Conservation (phyloP, 108 stramenopile species). For the Skeletonema grethae region DNA sequence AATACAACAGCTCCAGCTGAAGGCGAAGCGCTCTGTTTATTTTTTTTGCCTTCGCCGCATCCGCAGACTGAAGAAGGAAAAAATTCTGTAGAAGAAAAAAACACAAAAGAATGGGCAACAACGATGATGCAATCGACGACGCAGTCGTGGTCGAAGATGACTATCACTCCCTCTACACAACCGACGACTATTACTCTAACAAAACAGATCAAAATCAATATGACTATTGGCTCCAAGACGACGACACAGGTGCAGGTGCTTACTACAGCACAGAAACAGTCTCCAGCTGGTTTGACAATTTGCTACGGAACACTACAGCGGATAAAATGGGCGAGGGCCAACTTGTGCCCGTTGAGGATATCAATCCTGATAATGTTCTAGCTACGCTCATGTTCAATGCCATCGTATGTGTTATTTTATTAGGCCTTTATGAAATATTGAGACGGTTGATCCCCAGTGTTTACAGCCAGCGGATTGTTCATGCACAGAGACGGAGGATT, state of each 20-base stretch:
- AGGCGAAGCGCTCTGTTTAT: no score
- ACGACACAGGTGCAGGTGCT: neutral
- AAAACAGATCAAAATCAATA: neutral
- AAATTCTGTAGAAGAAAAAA: no score
- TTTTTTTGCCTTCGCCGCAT: no score
- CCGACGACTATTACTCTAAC: neutral
- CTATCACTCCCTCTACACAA: conserved; percentile 9
- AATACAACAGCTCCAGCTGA: no score
- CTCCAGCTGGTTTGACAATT: conserved; percentile 25
- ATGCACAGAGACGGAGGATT: neutral
- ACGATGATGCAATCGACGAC: neutral
- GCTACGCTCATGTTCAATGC: conserved; percentile 67
- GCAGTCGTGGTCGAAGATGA: neutral
- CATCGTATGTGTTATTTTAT: conserved; percentile 68
- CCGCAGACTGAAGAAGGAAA: no score
- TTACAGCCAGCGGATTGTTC: conserved; percentile 47
- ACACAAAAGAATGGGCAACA: neutral
- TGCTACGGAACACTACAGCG: conserved; percentile 28
- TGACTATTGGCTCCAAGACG: conserved; percentile 9
- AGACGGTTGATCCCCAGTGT: conserved; percentile 75
- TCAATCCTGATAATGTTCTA: conserved; percentile 76
- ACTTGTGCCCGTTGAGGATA: conserved; percentile 52
- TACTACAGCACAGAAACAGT: conserved; percentile 1
- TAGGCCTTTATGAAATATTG: conserved; percentile 71
- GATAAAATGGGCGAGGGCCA: conserved; percentile 15